Percentiles rank a stretch among this genome's conserved stretches.
phyloP scores from a whole-genome alignment of 306 rosid species.

The Cucumis hystrix region DNA sequence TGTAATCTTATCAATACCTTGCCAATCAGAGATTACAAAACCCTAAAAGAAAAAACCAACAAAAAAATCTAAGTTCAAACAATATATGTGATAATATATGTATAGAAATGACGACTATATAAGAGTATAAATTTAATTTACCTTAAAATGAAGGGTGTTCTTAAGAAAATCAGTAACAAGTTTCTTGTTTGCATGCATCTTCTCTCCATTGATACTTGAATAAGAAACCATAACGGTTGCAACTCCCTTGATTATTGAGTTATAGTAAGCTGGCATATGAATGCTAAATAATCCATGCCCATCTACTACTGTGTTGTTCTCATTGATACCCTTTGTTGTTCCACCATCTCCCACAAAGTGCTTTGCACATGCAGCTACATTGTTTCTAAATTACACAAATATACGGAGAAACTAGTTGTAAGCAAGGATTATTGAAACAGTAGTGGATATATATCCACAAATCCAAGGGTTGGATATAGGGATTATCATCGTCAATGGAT shows the following conservation, averaged over 20 bases:
- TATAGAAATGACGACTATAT: no score
- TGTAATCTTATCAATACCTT: slow-evolving; percentile 28
- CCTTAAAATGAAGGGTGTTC: slow-evolving; percentile 12
- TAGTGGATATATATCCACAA: no score
- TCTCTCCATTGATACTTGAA: slow-evolving; percentile 30
- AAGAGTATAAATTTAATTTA: no score
- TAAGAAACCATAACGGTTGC: slow-evolving; percentile 25
- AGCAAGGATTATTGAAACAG: no score
- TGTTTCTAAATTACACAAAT: neutral
- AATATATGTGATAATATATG: no score
- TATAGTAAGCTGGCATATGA: slow-evolving; percentile 26
- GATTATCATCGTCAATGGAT: no score
- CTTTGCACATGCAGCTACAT: slow-evolving; percentile 21
- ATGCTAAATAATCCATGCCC: slow-evolving; percentile 16
- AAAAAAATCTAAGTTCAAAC: no score
- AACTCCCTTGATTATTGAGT: slow-evolving; percentile 22
- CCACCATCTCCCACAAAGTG: slow-evolving; percentile 30
- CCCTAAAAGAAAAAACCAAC: neutral
- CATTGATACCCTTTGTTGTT: slow-evolving; percentile 23
- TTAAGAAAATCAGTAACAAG: slow-evolving; percentile 21
- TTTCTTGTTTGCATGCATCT: slow-evolving; percentile 22
- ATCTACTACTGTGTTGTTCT: slow-evolving; percentile 16
- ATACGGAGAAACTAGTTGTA: no score
- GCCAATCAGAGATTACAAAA: slow-evolving; percentile 26
- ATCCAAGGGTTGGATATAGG: no score